Evolutionary conservation across 2,329 filamentous ascomycete genomes (phyloP).

Genomic region (Neofusicoccum cordaticola): DNA sequence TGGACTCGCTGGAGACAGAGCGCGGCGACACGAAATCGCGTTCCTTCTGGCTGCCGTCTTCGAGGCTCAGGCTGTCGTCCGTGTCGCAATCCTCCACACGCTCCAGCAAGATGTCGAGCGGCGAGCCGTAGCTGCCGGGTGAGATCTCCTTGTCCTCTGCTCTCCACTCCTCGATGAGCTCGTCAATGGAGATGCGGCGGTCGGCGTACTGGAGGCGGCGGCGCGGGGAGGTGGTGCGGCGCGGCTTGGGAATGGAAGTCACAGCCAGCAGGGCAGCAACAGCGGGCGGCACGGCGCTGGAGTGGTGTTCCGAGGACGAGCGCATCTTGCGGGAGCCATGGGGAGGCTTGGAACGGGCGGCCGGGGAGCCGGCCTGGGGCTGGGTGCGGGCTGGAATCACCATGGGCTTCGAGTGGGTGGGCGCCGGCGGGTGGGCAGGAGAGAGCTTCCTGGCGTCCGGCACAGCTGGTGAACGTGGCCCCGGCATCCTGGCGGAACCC

Average conservation of each 20-base stretch:
- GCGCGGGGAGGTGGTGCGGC: slow-evolving; percentile 32
- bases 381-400: slow-evolving; percentile 40
- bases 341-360: not conserved
- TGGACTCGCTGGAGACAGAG: slow-evolving; percentile 58
- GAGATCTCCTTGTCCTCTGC: slow-evolving; percentile 44
- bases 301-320: slow-evolving; percentile 35
- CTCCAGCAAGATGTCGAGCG: slow-evolving; percentile 56
- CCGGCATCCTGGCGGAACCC: slow-evolving; percentile 16
- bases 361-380: not conserved
- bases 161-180: slow-evolving; percentile 55
- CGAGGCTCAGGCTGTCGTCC: slow-evolving; percentile 37
- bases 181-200: slow-evolving; percentile 53
- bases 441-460: slow-evolving; percentile 3
- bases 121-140: slow-evolving; percentile 42
- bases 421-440: slow-evolving; percentile 22
- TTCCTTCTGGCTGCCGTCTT: slow-evolving; percentile 40
- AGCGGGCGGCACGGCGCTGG: slow-evolving; percentile 50
- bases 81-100: slow-evolving; percentile 48
- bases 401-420: slow-evolving; percentile 40
- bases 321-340: slow-evolving; percentile 18
- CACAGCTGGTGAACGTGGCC: not conserved
- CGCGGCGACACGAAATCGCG: slow-evolving; percentile 40
- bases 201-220: slow-evolving; percentile 37
- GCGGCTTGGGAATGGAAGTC: slow-evolving; percentile 57
- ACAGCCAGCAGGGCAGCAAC: slow-evolving; percentile 58